Evolutionary conservation across 2,329 filamentous ascomycete genomes (phyloP).

Genomic region (Cryphonectria parasitica): DNA sequence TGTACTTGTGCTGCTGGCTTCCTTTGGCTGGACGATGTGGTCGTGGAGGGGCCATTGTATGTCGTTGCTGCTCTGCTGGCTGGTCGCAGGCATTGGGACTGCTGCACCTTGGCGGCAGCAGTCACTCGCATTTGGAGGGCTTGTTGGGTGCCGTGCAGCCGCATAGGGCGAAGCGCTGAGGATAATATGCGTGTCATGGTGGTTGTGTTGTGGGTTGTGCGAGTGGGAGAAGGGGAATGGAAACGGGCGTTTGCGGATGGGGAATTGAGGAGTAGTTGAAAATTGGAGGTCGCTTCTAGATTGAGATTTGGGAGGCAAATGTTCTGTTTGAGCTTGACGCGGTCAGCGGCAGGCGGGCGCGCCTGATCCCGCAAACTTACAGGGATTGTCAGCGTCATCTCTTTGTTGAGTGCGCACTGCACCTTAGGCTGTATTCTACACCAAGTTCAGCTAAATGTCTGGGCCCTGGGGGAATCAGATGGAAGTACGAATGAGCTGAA

Average conservation of each 20-base stretch:
- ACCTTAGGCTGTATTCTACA: too few species aligned
- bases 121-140: not conserved
- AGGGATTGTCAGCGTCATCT: not conserved
- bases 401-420: not conserved
- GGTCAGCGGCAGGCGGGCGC: not conserved
- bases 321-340: not conserved
- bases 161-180: constrained; percentile 25
- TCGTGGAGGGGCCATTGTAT: constrained; percentile 9
- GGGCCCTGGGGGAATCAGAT: too few species aligned
- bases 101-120: constrained; percentile 3
- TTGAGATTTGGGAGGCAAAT: not conserved
- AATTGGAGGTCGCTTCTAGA: not conserved
- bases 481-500: too few species aligned
- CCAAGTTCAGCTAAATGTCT: too few species aligned
- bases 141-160: constrained; percentile 14
- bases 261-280: constrained; percentile 9
- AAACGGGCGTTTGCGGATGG: not conserved
- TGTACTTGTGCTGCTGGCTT: constrained; percentile 5
- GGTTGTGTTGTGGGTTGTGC: not conserved
- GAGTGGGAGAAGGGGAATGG: not conserved
- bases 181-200: constrained; percentile 26
- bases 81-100: not conserved
- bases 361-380: not conserved
- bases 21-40: constrained; percentile 13
- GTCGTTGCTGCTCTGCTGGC: constrained; percentile 22